phyloP scores from a whole-genome alignment of 768 basidiomycete genomes.

The Pisolithus tinctorius region DNA sequence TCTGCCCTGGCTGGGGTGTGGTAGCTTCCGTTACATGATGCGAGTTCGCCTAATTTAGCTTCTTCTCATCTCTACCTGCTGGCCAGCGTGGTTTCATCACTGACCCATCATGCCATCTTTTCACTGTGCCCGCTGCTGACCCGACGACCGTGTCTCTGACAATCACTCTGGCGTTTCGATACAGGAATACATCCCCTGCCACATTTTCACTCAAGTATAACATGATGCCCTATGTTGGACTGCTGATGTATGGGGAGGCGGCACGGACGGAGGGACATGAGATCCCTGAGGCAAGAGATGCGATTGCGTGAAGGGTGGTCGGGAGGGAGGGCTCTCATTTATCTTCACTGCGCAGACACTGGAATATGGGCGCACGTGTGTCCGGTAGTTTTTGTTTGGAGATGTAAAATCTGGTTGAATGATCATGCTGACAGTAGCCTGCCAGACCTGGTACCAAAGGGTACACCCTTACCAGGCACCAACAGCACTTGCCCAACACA shows the following conservation, averaged over 20 bases:
- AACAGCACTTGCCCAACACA: too few species aligned
- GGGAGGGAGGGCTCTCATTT: constrained; percentile 9
- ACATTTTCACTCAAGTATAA: constrained; percentile 80
- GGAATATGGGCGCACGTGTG: constrained; percentile 1
- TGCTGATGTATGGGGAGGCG: constrained; percentile 73
- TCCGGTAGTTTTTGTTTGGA: constrained; percentile 1
- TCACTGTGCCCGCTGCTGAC: too few species aligned
- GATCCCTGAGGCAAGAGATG: constrained; percentile 27
- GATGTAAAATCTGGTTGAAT: not conserved
- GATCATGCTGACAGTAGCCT: not conserved
- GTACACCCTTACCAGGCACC: too few species aligned
- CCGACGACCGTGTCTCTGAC: too few species aligned
- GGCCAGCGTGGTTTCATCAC: not conserved
- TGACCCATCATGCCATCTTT: constrained; percentile 12
- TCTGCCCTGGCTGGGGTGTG: not conserved
- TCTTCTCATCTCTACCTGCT: not conserved
- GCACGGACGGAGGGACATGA: constrained; percentile 36
- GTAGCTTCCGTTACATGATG: not conserved
- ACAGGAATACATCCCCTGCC: constrained; percentile 59
- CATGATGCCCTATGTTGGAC: constrained; percentile 84
- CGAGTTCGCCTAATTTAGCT: not conserved
- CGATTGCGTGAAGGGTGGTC: constrained; percentile 17
- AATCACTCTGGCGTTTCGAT: not conserved
- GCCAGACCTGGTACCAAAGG: too few species aligned
- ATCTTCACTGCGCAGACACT: not conserved